These are phyloP conservation scores for Juglanconis sp. DNA, from an alignment of 2,329 filamentous ascomycete species.

Conservation along the genomic window DNA sequence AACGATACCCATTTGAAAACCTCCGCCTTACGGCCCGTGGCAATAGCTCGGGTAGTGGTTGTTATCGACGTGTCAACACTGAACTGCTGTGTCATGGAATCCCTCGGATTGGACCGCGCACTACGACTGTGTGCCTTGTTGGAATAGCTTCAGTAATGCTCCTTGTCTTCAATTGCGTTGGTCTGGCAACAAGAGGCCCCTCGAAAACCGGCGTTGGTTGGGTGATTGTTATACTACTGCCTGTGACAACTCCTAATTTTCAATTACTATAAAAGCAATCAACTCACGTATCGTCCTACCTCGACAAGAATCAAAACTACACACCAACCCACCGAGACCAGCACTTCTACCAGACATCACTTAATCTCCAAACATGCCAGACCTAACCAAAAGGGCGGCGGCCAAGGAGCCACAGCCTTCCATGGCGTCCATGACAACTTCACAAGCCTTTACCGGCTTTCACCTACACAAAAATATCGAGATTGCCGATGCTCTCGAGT, in stretches of 20 bases:
- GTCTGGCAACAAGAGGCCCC: not conserved
- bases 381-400: not conserved
- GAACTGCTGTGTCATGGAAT: not conserved
- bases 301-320: not conserved
- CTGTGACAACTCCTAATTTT: not conserved
- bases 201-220: not conserved
- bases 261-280: not conserved
- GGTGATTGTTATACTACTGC: not conserved
- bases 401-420: not conserved
- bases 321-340: not conserved
- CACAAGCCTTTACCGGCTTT: not conserved
- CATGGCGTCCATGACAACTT: not conserved
- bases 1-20: not conserved
- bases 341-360: not conserved
- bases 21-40: not conserved
- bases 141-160: not conserved
- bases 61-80: not conserved
- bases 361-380: not conserved
- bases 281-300: not conserved
- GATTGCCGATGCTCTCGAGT: not conserved
- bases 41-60: not conserved
- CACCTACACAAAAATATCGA: not conserved
- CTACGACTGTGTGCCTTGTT: not conserved
- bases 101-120: not conserved
- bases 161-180: not conserved